phyloP scores from a whole-genome alignment of 140 eudicot species.

The Senecio squalidus region DNA sequence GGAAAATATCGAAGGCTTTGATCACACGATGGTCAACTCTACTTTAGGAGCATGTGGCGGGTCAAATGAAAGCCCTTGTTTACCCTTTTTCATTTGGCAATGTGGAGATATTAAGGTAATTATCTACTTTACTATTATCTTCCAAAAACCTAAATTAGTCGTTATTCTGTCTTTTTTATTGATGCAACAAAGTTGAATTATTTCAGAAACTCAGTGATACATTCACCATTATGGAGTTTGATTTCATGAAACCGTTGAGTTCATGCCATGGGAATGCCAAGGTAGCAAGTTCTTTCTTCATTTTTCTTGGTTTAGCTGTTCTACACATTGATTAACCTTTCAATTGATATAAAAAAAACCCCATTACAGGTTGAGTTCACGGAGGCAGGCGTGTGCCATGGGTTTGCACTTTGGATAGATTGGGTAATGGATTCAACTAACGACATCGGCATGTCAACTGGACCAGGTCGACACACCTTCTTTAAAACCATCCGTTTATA shows the following conservation, averaged over 20 bases:
- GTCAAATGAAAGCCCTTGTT: constrained; percentile 47
- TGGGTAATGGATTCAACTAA: constrained; percentile 63
- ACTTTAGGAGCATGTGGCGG: constrained; percentile 86
- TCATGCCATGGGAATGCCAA: constrained; percentile 54
- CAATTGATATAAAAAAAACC: not conserved
- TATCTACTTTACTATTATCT: not conserved
- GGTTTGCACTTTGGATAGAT: constrained; percentile 89
- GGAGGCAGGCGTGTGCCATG: constrained; percentile 69
- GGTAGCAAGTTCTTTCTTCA: constrained; percentile 31
- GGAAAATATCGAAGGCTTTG: constrained; percentile 69
- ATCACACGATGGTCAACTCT: constrained; percentile 59
- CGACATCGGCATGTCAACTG: constrained; percentile 46
- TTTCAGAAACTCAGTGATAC: constrained; percentile 70
- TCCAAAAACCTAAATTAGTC: not conserved
- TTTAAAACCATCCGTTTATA: no score
- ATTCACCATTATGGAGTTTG: constrained; percentile 67
- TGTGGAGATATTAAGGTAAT: constrained; percentile 73
- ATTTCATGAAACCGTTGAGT: constrained; percentile 57
- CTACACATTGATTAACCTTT: not conserved
- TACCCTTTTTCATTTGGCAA: constrained; percentile 73
- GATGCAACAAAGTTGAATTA: constrained; percentile 9
- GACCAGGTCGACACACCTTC: constrained; percentile 92
- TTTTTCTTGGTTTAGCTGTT: not conserved
- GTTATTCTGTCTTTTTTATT: not conserved
- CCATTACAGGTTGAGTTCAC: constrained; percentile 45